These are phyloP conservation scores for Fusarium pseudograminearum DNA, from an alignment of 2,329 filamentous ascomycete genomes.

Conservation along the genomic window DNA sequence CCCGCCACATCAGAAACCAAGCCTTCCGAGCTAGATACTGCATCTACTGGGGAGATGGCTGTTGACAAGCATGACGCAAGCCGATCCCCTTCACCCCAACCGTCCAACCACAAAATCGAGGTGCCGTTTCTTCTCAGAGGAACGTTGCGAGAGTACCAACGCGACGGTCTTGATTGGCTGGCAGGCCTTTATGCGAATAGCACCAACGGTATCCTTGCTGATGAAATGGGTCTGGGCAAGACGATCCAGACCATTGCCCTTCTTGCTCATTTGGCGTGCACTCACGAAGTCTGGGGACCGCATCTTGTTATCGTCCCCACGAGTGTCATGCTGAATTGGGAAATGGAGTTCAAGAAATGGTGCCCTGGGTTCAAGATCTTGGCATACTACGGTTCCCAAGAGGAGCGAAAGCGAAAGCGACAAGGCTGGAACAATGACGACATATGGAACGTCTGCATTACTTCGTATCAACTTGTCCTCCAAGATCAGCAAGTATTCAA, in stretches of 20 bases:
- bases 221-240: conserved; percentile 98
- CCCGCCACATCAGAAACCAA: conserved; percentile 62
- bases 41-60: conserved; percentile 54
- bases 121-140: conserved; percentile 88
- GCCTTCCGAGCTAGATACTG: conserved; percentile 61
- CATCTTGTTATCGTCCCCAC: conserved; percentile 97
- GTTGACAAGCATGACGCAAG: conserved; percentile 48
- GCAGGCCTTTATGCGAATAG: conserved; percentile 91
- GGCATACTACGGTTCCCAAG: conserved; percentile 94
- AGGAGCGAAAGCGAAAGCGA: conserved; percentile 91
- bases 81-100: conserved; percentile 52
- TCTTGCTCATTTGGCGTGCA: conserved; percentile 89
- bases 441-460: conserved; percentile 97
- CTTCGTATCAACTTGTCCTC: conserved; percentile 94
- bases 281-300: conserved; percentile 93
- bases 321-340: conserved; percentile 99
- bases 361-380: conserved; percentile 97
- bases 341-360: conserved; percentile 99
- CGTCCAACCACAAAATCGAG: conserved; percentile 70
- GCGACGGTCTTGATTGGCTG: conserved; percentile 97
- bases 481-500: conserved; percentile 96
- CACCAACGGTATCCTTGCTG: conserved; percentile 95
- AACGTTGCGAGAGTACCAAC: conserved; percentile 93
- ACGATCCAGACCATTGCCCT: conserved; percentile 98
- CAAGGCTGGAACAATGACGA: conserved; percentile 94